Percentiles rank a stretch among this genome's conserved stretches.
phyloP scores from a whole-genome alignment of 176 grass and related monocot species.

The Pharus latifolius region DNA sequence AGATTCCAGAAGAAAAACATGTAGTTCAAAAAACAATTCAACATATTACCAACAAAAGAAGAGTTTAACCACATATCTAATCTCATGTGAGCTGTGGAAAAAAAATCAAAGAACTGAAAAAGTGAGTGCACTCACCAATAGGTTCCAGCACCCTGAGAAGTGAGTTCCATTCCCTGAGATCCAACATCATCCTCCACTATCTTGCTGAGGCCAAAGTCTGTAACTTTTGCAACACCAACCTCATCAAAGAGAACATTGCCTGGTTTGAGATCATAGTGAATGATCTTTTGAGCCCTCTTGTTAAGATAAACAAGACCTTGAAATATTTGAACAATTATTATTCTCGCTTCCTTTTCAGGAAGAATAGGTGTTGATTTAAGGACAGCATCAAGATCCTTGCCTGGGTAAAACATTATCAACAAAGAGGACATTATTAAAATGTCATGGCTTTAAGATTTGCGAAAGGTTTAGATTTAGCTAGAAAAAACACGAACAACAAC shows the following conservation, averaged over 20 bases:
- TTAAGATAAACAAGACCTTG: conserved; percentile 96
- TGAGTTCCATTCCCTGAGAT: conserved; percentile 98
- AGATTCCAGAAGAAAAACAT: conserved; percentile 1
- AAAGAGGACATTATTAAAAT: conserved; percentile 25
- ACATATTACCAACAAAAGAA: too few relatives aligned
- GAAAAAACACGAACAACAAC: neutral
- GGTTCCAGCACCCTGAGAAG: conserved; percentile 97
- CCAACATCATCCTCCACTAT: conserved; percentile 99
- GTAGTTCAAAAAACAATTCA: neutral
- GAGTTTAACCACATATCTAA: neutral
- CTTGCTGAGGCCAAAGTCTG: conserved; percentile 99
- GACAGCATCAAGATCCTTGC: conserved; percentile 96
- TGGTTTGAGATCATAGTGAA: conserved; percentile 97
- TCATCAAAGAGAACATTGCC: conserved; percentile 98
- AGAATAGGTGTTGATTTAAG: conserved; percentile 93
- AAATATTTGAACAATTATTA: conserved; percentile 99
- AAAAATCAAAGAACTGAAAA: conserved; percentile 10
- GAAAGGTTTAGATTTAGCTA: neutral
- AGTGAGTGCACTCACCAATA: conserved; percentile 64
- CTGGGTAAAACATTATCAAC: conserved; percentile 39
- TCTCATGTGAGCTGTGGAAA: neutral
- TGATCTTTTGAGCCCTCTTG: conserved; percentile 91
- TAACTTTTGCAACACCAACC: conserved; percentile 89
- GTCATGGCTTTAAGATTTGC: neutral
- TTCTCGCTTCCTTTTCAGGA: conserved; percentile 96